Percentiles rank a stretch among this genome's conserved stretches.
Evolutionary conservation across 2,329 filamentous ascomycete species (phyloP).

Genomic region (Trichoderma koningiopsis): DNA sequence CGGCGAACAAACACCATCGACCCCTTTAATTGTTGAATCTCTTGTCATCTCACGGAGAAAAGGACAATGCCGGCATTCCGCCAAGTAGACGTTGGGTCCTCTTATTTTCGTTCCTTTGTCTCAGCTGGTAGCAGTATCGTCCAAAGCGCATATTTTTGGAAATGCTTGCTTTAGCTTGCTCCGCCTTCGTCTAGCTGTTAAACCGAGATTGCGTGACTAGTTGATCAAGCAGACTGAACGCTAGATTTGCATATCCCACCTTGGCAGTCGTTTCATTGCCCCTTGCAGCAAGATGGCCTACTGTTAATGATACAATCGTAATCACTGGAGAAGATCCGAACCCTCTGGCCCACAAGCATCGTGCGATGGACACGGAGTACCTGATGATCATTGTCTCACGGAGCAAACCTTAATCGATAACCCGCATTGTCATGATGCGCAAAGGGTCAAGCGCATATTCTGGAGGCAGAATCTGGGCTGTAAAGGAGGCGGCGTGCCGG

Average conservation of each 20-base stretch:
- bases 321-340: neutral
- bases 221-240: neutral
- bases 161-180: neutral
- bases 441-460: neutral
- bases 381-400: slow-evolving; percentile 19
- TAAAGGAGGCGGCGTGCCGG: neutral
- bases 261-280: slow-evolving; percentile 5
- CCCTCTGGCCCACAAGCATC: slow-evolving; percentile 17
- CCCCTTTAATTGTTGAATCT: slow-evolving; percentile 18
- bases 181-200: neutral
- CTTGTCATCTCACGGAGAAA: neutral
- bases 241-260: slow-evolving; percentile 9
- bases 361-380: slow-evolving; percentile 17
- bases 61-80: slow-evolving; percentile 1
- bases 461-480: neutral
- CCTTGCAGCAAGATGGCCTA: slow-evolving; percentile 3
- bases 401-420: slow-evolving; percentile 9
- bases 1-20: slow-evolving; percentile 19
- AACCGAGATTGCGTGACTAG: slow-evolving; percentile 10
- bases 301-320: neutral
- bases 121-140: neutral
- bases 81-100: neutral
- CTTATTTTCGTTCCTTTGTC: neutral
- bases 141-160: neutral
- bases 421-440: neutral